Conservation (phyloP, 2,329 filamentous ascomycete genomes). For the Alternaria sp. region DNA sequence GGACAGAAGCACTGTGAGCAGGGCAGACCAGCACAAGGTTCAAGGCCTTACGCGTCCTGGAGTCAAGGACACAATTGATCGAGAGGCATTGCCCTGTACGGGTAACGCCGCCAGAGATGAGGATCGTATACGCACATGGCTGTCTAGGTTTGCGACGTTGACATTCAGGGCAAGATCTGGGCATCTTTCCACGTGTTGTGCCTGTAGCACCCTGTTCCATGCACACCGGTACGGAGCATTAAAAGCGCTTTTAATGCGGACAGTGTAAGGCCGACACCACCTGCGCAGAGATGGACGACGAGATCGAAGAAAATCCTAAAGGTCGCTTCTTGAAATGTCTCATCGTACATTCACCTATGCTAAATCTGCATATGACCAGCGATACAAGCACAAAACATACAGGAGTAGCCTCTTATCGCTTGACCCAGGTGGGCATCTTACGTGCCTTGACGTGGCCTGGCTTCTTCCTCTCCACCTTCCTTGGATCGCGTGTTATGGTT, state of each 20-base stretch:
- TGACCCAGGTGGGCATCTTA: slow-evolving; percentile 99
- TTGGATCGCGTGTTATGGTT: slow-evolving; percentile 87
- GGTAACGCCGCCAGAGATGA: background rate
- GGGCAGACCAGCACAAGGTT: slow-evolving; percentile 9
- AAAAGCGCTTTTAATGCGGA: slow-evolving; percentile 1
- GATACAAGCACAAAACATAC: slow-evolving; percentile 36
- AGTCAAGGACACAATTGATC: background rate
- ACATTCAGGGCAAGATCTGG: background rate
- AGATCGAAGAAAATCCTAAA: background rate
- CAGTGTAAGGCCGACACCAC: background rate
- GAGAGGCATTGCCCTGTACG: slow-evolving; percentile 1
- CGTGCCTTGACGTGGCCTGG: slow-evolving; percentile 93
- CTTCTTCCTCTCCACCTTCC: slow-evolving; percentile 98
- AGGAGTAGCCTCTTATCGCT: slow-evolving; percentile 63
- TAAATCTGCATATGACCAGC: slow-evolving; percentile 19
- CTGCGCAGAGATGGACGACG: background rate
- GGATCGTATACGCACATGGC: slow-evolving; percentile 2
- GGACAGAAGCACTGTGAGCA: slow-evolving; percentile 18
- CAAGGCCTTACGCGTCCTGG: slow-evolving; percentile 2
- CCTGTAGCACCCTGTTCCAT: background rate
- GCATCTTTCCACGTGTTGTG: background rate
- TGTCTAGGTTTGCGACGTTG: background rate
- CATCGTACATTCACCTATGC: slow-evolving; percentile 25
- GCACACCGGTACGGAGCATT: background rate
- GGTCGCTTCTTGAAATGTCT: background rate